Conservation (phyloP, 768 basidiomycete species). For the Macrolepiota dolichaula region DNA sequence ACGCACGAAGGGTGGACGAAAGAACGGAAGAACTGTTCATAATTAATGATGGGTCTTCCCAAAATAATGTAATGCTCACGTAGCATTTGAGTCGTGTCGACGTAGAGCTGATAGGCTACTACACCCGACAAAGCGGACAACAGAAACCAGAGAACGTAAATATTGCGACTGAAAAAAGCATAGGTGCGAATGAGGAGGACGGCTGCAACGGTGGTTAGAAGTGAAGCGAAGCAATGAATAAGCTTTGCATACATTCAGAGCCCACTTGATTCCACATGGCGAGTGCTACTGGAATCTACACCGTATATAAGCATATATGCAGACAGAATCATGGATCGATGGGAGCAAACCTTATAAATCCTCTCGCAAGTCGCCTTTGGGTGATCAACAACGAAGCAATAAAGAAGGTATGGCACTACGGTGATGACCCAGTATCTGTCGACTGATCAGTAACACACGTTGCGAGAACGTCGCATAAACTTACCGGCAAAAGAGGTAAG, state of each 20-base stretch:
- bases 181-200: constrained; percentile 83
- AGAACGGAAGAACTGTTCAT: constrained; percentile 57
- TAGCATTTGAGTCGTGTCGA: constrained; percentile 75
- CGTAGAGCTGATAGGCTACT: constrained; percentile 79
- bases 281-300: constrained; percentile 73
- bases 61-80: constrained; percentile 37
- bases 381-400: constrained; percentile 73
- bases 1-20: constrained; percentile 59
- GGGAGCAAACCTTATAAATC: constrained; percentile 57
- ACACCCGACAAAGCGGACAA: constrained; percentile 67
- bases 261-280: constrained; percentile 89
- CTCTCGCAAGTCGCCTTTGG: constrained; percentile 57
- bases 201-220: constrained; percentile 36
- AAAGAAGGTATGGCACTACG: constrained; percentile 76
- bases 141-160: constrained; percentile 61
- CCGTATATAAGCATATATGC: constrained; percentile 9
- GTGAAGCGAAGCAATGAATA: constrained; percentile 11
- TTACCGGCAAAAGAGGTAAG: constrained; percentile 82
- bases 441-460: constrained; percentile 15
- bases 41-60: constrained; percentile 5
- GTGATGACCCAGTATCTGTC: constrained; percentile 78
- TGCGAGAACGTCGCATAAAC: constrained; percentile 24
- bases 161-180: constrained; percentile 81
- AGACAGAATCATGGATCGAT: background rate
- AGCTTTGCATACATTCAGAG: constrained; percentile 56